phyloP scores from a whole-genome alignment of 768 basidiomycete genomes.

The Tylopilus balloui region DNA sequence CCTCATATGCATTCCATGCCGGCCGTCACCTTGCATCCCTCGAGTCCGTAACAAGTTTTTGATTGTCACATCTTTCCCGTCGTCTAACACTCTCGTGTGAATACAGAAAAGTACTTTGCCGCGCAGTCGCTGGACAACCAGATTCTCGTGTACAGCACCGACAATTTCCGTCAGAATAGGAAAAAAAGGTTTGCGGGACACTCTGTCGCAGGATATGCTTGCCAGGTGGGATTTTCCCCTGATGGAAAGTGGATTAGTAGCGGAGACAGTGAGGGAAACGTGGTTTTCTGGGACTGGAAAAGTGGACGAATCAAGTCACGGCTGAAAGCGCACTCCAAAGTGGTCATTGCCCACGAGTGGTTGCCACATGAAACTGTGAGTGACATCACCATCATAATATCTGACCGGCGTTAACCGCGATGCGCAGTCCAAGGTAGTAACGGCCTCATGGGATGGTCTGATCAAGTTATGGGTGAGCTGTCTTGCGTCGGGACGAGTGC shows the following conservation, averaged over 20 bases:
- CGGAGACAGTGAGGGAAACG: slow-evolving; percentile 90
- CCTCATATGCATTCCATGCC: slow-evolving; percentile 99
- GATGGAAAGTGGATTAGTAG: slow-evolving; percentile 99
- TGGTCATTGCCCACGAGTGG: slow-evolving; percentile 98
- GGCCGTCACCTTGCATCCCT: slow-evolving; percentile 92
- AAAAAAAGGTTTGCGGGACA: slow-evolving; percentile 99
- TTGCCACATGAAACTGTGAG: slow-evolving; percentile 93
- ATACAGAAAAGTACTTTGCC: slow-evolving; percentile 88
- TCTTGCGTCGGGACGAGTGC: neutral
- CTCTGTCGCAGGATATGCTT: slow-evolving; percentile 95
- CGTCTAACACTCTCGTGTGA: slow-evolving; percentile 4
- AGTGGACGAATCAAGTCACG: slow-evolving; percentile 93
- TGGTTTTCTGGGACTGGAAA: slow-evolving; percentile 99
- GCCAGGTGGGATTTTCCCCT: slow-evolving; percentile 94
- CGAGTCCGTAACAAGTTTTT: slow-evolving; percentile 54
- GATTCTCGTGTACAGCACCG: slow-evolving; percentile 94
- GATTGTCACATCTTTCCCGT: neutral
- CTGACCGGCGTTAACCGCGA: slow-evolving; percentile 9
- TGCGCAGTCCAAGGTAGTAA: slow-evolving; percentile 88
- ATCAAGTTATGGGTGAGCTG: slow-evolving; percentile 95
- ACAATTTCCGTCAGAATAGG: slow-evolving; percentile 97
- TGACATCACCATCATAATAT: slow-evolving; percentile 14
- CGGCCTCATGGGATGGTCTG: slow-evolving; percentile 95
- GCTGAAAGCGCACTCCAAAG: slow-evolving; percentile 85
- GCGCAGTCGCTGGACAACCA: slow-evolving; percentile 98